Percentiles rank a stretch among this genome's conserved stretches.
phyloP scores from a whole-genome alignment of 2,329 filamentous ascomycete species.

The Aspergillus sp. region DNA sequence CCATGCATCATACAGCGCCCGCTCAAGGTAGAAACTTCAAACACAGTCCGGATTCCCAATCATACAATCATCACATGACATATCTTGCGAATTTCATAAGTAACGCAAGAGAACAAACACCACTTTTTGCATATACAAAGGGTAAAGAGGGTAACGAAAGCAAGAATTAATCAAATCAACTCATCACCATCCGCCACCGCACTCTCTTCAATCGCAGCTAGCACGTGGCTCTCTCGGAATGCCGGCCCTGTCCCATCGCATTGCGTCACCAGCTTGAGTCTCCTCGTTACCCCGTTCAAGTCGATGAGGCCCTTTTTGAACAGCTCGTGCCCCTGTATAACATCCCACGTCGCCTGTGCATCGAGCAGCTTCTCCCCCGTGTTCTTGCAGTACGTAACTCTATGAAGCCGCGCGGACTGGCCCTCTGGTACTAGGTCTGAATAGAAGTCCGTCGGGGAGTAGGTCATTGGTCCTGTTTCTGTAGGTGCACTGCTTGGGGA shows the following conservation, averaged over 20 bases:
- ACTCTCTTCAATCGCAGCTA: conserved; percentile 76
- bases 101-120: background rate
- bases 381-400: conserved; percentile 67
- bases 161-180: conserved; percentile 59
- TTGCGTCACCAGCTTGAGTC: conserved; percentile 72
- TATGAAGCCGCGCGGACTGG: conserved; percentile 60
- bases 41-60: background rate
- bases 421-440: conserved; percentile 62
- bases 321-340: conserved; percentile 79
- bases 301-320: conserved; percentile 80
- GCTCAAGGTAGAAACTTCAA: background rate
- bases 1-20: background rate
- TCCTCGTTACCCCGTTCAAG: conserved; percentile 77
- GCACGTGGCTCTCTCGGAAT: conserved; percentile 77
- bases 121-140: background rate
- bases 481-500: conserved; percentile 36
- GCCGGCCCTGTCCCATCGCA: conserved; percentile 90
- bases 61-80: background rate
- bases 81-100: background rate
- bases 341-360: conserved; percentile 83
- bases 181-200: conserved; percentile 78
- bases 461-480: conserved; percentile 71
- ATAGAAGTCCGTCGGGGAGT: conserved; percentile 74
- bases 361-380: conserved; percentile 72
- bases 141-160: background rate